phyloP scores from a whole-genome alignment of 2,329 filamentous ascomycete species.

The Colletotrichum sp. region DNA sequence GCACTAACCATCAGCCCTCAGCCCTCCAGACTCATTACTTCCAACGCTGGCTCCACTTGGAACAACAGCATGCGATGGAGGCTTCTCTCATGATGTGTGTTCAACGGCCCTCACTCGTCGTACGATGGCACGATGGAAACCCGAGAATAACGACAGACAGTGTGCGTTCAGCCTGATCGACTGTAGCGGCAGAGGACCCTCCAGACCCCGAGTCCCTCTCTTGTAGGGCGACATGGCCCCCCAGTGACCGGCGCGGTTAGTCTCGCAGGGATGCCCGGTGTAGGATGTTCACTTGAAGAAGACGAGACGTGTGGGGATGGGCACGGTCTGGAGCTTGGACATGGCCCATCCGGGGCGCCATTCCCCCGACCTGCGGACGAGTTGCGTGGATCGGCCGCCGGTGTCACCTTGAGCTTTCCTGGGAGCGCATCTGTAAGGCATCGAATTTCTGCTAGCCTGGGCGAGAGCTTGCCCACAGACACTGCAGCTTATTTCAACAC shows the following conservation, averaged over 20 bases:
- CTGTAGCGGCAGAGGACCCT: not conserved
- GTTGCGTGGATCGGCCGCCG: slow-evolving; percentile 14
- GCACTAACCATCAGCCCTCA: not conserved
- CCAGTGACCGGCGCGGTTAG: slow-evolving; percentile 1
- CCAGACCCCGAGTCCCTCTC: not conserved
- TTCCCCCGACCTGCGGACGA: not conserved
- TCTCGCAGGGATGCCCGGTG: slow-evolving; percentile 3
- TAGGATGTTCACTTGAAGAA: slow-evolving; percentile 7
- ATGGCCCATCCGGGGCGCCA: not conserved
- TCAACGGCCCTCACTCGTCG: not conserved
- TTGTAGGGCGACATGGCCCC: not conserved
- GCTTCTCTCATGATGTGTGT: not conserved
- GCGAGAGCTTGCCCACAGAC: not conserved
- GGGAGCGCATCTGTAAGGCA: not conserved
- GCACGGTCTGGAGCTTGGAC: slow-evolving; percentile 19
- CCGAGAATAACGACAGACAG: not conserved
- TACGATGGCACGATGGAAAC: not conserved
- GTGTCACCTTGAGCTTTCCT: slow-evolving; percentile 3
- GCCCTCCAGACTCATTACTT: not conserved
- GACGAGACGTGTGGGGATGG: slow-evolving; percentile 17
- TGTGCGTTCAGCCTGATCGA: not conserved
- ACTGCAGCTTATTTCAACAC: not conserved
- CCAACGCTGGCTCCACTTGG: not conserved
- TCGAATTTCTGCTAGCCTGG: not conserved
- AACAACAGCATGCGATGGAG: not conserved